A percentile compares a stretch with the other conserved stretches of the same genome.
phyloP scores from a whole-genome alignment of 2,329 filamentous ascomycete species.

The Lachnellula willkommii region DNA sequence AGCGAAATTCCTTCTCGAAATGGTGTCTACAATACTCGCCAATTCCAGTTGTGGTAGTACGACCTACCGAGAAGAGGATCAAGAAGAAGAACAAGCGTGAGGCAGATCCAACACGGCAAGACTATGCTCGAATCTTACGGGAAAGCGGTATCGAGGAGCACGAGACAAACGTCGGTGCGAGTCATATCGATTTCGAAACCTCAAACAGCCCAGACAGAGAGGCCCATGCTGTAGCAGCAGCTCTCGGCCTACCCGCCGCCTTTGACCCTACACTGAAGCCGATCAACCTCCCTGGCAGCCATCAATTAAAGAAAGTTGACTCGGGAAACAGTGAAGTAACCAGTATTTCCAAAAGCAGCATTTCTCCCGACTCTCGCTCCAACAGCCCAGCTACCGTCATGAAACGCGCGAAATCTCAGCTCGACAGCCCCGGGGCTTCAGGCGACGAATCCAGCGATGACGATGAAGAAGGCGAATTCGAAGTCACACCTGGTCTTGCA shows the following conservation, averaged over 20 bases:
- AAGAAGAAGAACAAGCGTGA: constrained; percentile 67
- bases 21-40: constrained; percentile 71
- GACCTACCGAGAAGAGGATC: constrained; percentile 62
- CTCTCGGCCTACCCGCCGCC: constrained; percentile 55
- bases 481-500: constrained; percentile 24
- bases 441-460: constrained; percentile 34
- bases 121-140: constrained; percentile 61
- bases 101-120: constrained; percentile 55
- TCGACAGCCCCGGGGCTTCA: constrained; percentile 29
- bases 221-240: constrained; percentile 58
- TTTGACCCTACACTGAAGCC: constrained; percentile 62
- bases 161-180: constrained; percentile 27
- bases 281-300: constrained; percentile 33
- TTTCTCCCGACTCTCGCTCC: constrained; percentile 30
- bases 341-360: constrained; percentile 17
- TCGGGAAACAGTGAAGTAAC: constrained; percentile 25
- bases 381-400: constrained; percentile 35
- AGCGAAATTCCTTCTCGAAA: constrained; percentile 59
- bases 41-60: constrained; percentile 69
- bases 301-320: constrained; percentile 21
- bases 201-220: constrained; percentile 49
- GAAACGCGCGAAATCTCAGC: constrained; percentile 38
- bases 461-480: constrained; percentile 33
- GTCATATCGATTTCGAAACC: constrained; percentile 22
- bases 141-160: constrained; percentile 42